A percentile compares a stretch with the other conserved stretches of the same genome.
Conservation (phyloP, 169 alveolate species). For the Toxoplasma gondii region DNA sequence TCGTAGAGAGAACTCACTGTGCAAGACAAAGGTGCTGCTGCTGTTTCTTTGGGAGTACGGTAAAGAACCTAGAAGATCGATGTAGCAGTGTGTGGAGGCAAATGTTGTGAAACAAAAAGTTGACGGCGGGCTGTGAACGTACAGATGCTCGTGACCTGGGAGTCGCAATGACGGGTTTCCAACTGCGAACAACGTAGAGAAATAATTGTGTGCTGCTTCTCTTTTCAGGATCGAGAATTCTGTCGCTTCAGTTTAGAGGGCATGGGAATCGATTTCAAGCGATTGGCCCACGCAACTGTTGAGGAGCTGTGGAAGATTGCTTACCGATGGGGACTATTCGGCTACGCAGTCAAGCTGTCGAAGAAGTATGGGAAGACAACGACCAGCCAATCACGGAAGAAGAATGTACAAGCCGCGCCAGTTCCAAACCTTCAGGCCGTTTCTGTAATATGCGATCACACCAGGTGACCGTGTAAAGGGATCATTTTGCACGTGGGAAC, state of each 20-base stretch:
- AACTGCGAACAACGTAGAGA: too few species aligned
- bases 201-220: not conserved
- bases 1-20: not conserved
- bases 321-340: slow-evolving; percentile 39
- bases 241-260: slow-evolving; percentile 21
- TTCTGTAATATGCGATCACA: not conserved
- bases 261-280: slow-evolving; percentile 28
- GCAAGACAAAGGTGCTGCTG: too few species aligned
- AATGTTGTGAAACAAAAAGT: too few species aligned
- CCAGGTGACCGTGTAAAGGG: not conserved
- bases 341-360: slow-evolving; percentile 22
- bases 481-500: too few species aligned
- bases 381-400: not conserved
- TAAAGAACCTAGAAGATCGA: too few species aligned
- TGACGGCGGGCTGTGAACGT: too few species aligned
- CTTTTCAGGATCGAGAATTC: slow-evolving; percentile 10
- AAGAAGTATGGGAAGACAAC: slow-evolving; percentile 20
- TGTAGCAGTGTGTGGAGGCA: too few species aligned
- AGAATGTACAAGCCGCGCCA: not conserved
- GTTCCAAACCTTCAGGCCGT: not conserved
- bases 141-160: too few species aligned
- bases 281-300: slow-evolving; percentile 52
- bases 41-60: too few species aligned
- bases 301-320: slow-evolving; percentile 53
- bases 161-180: too few species aligned